phyloP scores from a whole-genome alignment of 2,329 filamentous ascomycete species.

The Simplicillium sp. region DNA sequence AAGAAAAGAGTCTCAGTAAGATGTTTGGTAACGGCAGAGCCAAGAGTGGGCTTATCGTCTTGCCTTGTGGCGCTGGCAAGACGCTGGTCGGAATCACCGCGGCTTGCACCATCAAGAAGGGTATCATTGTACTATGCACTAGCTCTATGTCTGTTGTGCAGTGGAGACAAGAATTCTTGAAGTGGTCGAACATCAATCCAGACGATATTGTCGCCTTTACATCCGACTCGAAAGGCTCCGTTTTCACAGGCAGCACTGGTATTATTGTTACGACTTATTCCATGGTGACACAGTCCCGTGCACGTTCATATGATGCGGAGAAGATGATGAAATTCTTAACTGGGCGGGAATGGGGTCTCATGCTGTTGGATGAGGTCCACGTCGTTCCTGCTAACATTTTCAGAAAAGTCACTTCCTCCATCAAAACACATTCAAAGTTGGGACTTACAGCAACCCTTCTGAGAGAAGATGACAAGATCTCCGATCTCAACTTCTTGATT shows the following conservation, averaged over 20 bases:
- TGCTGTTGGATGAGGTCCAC: slow-evolving; percentile 90
- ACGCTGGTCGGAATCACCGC: slow-evolving; percentile 95
- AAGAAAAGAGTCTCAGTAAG: slow-evolving; percentile 95
- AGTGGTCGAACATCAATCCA: slow-evolving; percentile 91
- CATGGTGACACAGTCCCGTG: slow-evolving; percentile 79
- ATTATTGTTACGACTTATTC: slow-evolving; percentile 91
- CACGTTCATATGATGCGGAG: slow-evolving; percentile 74
- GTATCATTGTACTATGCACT: slow-evolving; percentile 87
- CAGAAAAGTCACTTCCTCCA: slow-evolving; percentile 73
- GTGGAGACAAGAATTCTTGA: slow-evolving; percentile 91
- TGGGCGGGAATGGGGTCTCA: slow-evolving; percentile 79
- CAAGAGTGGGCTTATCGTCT: slow-evolving; percentile 92
- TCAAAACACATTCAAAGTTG: slow-evolving; percentile 84
- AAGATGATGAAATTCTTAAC: slow-evolving; percentile 90
- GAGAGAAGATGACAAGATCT: slow-evolving; percentile 90
- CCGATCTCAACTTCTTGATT: slow-evolving; percentile 86
- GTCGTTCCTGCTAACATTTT: slow-evolving; percentile 90
- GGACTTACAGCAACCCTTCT: slow-evolving; percentile 83
- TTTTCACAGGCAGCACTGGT: slow-evolving; percentile 71
- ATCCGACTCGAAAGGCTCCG: slow-evolving; percentile 65
- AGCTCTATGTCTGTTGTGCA: slow-evolving; percentile 97
- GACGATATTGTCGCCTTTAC: slow-evolving; percentile 85
- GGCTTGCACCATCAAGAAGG: slow-evolving; percentile 95
- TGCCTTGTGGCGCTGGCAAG: slow-evolving; percentile 94
- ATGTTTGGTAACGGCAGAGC: slow-evolving; percentile 99